Base-by-base conservation (phyloP, 2,329 filamentous ascomycete genomes). In the Trichoderma aggressivum region DNA sequence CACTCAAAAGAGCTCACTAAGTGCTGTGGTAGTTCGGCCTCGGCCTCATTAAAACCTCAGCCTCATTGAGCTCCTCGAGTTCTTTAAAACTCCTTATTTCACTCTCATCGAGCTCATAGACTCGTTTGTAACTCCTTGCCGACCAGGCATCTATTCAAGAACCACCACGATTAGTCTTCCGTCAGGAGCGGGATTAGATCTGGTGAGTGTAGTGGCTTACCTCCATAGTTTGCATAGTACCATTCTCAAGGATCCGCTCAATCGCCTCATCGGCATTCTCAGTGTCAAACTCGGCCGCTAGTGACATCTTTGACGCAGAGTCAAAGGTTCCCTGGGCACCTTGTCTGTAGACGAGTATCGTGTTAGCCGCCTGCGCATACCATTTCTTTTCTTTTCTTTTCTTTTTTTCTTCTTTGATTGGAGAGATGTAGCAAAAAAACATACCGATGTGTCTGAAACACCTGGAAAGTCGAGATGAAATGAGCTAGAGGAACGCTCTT, bases 361-460 rank as follows among this genome's bases (percentile, higher is more conserved):
- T 18, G 69, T 78, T 74, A 76, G 74, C 67, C 50, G 56, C 26
- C 43, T 47, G 24, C 18, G 24, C 39, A 11, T 26, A 5, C 1
- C 7, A 34, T 34, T 32, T 16, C 3, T 36, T 16, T 16, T 36
- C 16, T 39, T 7, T 18, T 39, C 32, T 8, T n/a, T n/a, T n/a
- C n/a, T n/a, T n/a, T 34, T 32, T 16, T 7, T 36, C 7, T 16
- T 36, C 16, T 39, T 7, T 18, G 16, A 30, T 8, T 10, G 26
- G 60, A 12, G 11, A 5, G 6, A 6, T 30, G 36, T 50, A 26
- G 59, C 14, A 61, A 61, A 55, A 55, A 50, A 10, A 85, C 92
- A 84, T 87, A 98, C 94, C 91, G 92, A 85, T 97, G 92, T 43
- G 94, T 97, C 56, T 92, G 85, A 78, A 97, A 97, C 78, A 99